phyloP scores from a whole-genome alignment of 2,329 filamentous ascomycete species.

The Fusarium sp. region DNA sequence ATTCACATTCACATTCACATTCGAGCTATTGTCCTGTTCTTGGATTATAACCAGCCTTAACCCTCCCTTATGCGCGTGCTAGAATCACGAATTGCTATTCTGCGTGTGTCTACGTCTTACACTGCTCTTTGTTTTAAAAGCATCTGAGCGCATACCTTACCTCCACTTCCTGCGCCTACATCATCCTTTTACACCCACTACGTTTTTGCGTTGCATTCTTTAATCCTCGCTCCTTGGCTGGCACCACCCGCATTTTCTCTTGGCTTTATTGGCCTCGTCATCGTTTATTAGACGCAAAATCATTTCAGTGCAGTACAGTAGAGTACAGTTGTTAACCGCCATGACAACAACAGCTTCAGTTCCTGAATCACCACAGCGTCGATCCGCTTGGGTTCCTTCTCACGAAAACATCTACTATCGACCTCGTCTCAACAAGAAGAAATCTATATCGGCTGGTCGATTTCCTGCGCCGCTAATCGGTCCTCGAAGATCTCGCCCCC shows the following conservation, averaged over 20 bases:
- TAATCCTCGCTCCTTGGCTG: constrained; percentile 33
- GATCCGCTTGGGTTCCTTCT: constrained; percentile 42
- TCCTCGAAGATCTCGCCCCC: constrained; percentile 52
- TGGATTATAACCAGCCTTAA: constrained; percentile 28
- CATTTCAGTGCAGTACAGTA: not conserved
- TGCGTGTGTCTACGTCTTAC: not conserved
- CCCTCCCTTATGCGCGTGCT: constrained; percentile 18
- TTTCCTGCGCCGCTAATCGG: constrained; percentile 54
- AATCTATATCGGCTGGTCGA: constrained; percentile 26
- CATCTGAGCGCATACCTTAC: constrained; percentile 8
- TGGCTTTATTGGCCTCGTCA: constrained; percentile 40
- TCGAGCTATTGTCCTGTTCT: constrained; percentile 7
- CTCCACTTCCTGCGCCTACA: not conserved
- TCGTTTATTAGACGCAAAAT: not conserved
- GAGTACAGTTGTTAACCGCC: constrained; percentile 38
- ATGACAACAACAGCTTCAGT: constrained; percentile 34
- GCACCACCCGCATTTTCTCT: constrained; percentile 27
- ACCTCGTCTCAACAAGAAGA: constrained; percentile 41
- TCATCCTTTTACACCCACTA: constrained; percentile 17
- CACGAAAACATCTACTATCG: constrained; percentile 44
- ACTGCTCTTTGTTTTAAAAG: constrained; percentile 23
- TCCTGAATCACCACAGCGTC: constrained; percentile 32
- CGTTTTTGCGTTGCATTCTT: constrained; percentile 17
- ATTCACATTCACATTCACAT: not conserved
- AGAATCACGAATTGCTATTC: not conserved